Evolutionary conservation across 768 basidiomycete species (phyloP), one percentile per base, ranked within the genome.

Genomic region (Pluteus cervinus): DNA sequence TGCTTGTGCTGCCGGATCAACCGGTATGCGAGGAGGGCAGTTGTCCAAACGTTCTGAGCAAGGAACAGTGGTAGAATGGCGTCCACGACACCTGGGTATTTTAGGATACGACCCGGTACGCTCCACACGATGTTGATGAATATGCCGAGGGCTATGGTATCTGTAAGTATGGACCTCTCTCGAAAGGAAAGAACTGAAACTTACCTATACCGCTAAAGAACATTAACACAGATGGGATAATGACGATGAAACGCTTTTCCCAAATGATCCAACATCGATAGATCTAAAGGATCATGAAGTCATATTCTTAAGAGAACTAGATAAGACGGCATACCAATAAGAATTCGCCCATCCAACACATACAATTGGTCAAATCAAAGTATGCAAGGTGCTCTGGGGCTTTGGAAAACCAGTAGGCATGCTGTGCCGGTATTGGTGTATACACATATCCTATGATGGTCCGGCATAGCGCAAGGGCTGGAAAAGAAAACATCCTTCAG

Each of bases 251-350:
- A n/a, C 40, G 43, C 14, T 41, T 40, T 24, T 51, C 44, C 57
- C 57, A 59, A 10, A 59, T 49, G 20, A 54, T 45, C 33, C 51
- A 59, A 33, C 55, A 57, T 18, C 57, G 48, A 36, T 55, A 58
- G 18, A 56, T 58, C 57, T 31, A 22, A 12, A 9, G 26, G 26
- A 28, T 14, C 9, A 9, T 28, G 9, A 28, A 9, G 9, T 28
- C 14, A 30, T 23, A 17, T 20, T 24, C 28, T 6, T 10, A 8
- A 20, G 12, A 5, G 11, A 22, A 18, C 10, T n/a, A n/a, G n/a
- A n/a, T n/a, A n/a, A 15, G 5, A 4, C 17, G 23, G 49, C 53
- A 24, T n/a, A 54, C 55, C 23, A 54, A 55, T 8, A 60, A 48
- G 20, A 42, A 40, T 30, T 60, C 56, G 6, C 56, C 58, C 10